Evolutionary conservation across 1,139 yeast species (phyloP).

Genomic region (Taphrina flavorubra): DNA sequence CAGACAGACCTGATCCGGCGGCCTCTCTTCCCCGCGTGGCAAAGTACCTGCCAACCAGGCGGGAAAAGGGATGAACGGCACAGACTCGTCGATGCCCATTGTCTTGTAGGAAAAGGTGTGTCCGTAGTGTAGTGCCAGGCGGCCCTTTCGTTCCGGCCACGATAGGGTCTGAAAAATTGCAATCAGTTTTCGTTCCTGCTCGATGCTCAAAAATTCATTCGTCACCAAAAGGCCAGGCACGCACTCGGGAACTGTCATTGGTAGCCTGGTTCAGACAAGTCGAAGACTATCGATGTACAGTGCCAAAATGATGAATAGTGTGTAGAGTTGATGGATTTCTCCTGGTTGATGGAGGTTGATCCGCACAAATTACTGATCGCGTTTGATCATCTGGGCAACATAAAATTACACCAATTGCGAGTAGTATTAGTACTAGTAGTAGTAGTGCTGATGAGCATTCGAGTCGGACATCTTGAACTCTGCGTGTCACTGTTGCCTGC

Average conservation of each 20-base stretch:
- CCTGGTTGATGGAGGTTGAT: no score
- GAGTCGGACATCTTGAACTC: no score
- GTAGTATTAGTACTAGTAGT: no score
- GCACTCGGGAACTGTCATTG: neutral
- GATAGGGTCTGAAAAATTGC: neutral
- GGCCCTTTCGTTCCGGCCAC: slow-evolving; percentile 24
- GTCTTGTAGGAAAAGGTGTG: slow-evolving; percentile 32
- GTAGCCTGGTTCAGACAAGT: neutral
- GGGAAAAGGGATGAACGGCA: slow-evolving; percentile 25
- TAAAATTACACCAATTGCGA: no score
- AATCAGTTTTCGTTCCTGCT: slow-evolving; percentile 1
- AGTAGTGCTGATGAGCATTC: no score
- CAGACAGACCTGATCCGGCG: slow-evolving; percentile 33
- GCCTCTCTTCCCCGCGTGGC: neutral
- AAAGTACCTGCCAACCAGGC: slow-evolving; percentile 19
- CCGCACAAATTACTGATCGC: no score
- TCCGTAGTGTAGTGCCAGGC: slow-evolving; percentile 37
- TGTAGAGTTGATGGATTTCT: no score
- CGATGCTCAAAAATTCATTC: neutral
- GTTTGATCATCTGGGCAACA: no score
- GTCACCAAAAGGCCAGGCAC: slow-evolving; percentile 17
- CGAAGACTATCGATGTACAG: no score
- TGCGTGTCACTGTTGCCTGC: no score
- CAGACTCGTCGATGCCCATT: slow-evolving; percentile 32
- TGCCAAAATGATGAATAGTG: no score